phyloP scores from a whole-genome alignment of 495 filamentous ascomycete genomes.

The Annulohypoxylon bovei region DNA sequence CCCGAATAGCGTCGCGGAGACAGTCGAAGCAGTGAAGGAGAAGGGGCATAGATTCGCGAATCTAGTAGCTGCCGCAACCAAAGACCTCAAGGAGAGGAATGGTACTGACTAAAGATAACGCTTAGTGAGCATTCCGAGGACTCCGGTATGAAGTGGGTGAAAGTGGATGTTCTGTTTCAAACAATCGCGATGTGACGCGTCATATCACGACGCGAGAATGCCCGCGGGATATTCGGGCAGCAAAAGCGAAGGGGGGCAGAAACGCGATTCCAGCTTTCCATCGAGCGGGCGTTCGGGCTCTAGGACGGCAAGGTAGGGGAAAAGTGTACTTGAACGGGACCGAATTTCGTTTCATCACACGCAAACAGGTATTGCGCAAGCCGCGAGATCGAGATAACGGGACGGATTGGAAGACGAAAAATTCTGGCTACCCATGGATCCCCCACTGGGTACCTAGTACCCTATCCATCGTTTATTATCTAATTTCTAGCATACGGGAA shows the following conservation, averaged over 20 bases:
- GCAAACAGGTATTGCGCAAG: slow-evolving; percentile 12
- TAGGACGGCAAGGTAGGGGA: slow-evolving; percentile 1
- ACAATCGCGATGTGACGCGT: slow-evolving; percentile 20
- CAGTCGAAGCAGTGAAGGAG: slow-evolving; percentile 33
- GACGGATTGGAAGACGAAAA: background rate
- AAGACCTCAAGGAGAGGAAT: slow-evolving; percentile 37
- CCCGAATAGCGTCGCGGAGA: slow-evolving; percentile 11
- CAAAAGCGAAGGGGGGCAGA: slow-evolving; percentile 8
- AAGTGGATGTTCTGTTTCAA: background rate
- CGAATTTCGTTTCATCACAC: slow-evolving; percentile 11
- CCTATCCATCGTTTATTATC: background rate
- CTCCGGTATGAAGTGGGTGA: slow-evolving; percentile 11
- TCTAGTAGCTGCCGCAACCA: slow-evolving; percentile 32
- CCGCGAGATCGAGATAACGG: slow-evolving; percentile 6
- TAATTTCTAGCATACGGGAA: slow-evolving; percentile 2
- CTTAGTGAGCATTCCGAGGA: slow-evolving; percentile 28
- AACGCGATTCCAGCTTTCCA: slow-evolving; percentile 10
- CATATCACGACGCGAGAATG: slow-evolving; percentile 8
- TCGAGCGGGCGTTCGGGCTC: slow-evolving; percentile 32
- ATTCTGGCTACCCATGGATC: background rate
- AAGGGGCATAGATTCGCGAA: slow-evolving; percentile 40
- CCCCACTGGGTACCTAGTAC: too few relatives aligned
- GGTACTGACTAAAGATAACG: slow-evolving; percentile 8
- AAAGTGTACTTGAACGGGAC: slow-evolving; percentile 11
- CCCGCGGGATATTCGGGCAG: background rate